Base-by-base conservation (phyloP, 352 stramenopile genomes). In the Aphanomyces invadans region DNA sequence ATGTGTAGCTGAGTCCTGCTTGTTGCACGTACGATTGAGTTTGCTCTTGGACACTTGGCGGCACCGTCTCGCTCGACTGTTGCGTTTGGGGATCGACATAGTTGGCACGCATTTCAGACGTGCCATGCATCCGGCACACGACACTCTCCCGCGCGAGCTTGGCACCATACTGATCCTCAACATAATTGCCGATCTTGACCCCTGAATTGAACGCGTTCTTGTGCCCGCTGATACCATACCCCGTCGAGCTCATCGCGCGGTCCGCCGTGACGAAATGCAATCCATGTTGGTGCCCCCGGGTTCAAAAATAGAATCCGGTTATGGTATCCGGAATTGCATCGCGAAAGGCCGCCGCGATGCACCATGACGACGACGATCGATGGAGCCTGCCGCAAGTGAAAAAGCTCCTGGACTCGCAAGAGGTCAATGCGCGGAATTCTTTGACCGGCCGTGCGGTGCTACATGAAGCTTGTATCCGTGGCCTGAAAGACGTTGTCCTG, bases 131-230 rank as follows among this genome's bases (percentile, higher is more conserved):
- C 12, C 75, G 71, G 28, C 81, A 73, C 21, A 63, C 67, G 12
- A 69, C 64, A 49, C 74, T 79, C 49, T 57, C 71, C 1, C 44
- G 57, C 28, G 82, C 84, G 28, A 91, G 70, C 5, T 78, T 64
- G 0, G 56, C 62, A n/a, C 84, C 84, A 42, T 89, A 82, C 15
- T 81, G 77, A 49, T 93, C 84, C 55, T 93, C 82, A 32, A 91
- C 84, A 73, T 88, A 93, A 70, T 91, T 93, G 33, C 84, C 82
- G 66, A 89, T 72, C 71, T 90, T 89, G 49, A 90, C 79, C 29
- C 76, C 74, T 23, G 79, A 83, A 9, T 74, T 80, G 67, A 86
- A 93, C 68, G 78, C 73, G 76, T 93, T 93, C 78, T 91, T 91
- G 77, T 91, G 84, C 2, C 84, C 82, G 52, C 82, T 89, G 45